Conservation (phyloP, 106 monocot genomes). For the Dendrobium chrysotoxum region DNA sequence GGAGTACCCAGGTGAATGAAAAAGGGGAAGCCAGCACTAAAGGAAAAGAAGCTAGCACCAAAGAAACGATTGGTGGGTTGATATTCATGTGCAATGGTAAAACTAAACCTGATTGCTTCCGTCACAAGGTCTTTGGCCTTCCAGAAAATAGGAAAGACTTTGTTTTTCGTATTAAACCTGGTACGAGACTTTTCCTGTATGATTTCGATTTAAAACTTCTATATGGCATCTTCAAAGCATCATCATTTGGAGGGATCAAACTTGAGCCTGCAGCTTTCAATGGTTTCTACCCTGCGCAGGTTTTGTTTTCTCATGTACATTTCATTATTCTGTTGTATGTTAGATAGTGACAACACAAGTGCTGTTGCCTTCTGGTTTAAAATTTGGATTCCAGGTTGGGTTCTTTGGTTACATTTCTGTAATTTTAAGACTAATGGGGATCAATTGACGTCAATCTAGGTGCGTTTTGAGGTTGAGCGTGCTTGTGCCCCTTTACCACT, state of each 20-base stretch:
- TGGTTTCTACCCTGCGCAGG: slow-evolving; percentile 35
- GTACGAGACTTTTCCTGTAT: slow-evolving; percentile 33
- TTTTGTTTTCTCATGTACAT: slow-evolving; percentile 7
- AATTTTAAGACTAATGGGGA: neutral
- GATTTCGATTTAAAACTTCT: slow-evolving; percentile 36
- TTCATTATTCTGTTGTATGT: slow-evolving; percentile 3
- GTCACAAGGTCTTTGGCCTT: slow-evolving; percentile 34
- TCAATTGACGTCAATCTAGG: slow-evolving; percentile 10
- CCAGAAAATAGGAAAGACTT: slow-evolving; percentile 29
- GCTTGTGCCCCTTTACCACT: slow-evolving; percentile 29
- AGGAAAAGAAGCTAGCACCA: neutral
- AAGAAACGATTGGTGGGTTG: slow-evolving; percentile 23
- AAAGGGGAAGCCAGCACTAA: neutral
- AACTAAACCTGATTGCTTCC: slow-evolving; percentile 37
- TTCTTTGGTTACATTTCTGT: neutral
- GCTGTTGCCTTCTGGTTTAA: neutral
- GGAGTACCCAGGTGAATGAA: slow-evolving; percentile 6
- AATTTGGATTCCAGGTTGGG: neutral
- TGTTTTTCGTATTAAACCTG: slow-evolving; percentile 23
- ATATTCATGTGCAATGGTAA: slow-evolving; percentile 35
- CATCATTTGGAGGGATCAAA: slow-evolving; percentile 39
- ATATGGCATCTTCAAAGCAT: slow-evolving; percentile 36
- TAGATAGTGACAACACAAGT: neutral
- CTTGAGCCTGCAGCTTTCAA: slow-evolving; percentile 39
- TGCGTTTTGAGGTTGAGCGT: slow-evolving; percentile 32